Evolutionary conservation across 192 early-diverging fungal genomes (phyloP).

Genomic region (Blastocladiella britannica): DNA sequence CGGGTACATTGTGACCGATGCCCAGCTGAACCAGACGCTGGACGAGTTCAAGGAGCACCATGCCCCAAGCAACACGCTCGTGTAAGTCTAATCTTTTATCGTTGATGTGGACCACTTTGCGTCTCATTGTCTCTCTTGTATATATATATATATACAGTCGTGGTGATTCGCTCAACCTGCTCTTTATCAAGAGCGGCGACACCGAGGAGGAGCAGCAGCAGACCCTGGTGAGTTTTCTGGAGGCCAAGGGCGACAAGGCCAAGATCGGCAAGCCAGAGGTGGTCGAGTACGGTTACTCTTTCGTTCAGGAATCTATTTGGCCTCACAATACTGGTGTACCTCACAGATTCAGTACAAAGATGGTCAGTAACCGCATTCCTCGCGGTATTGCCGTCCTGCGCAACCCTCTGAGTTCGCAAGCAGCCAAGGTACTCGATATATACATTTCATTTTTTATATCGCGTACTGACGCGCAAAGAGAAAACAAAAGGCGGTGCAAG

Average conservation of each 20-base stretch:
- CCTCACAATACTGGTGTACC: slow-evolving; percentile 8
- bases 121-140: not conserved
- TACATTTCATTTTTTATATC: not conserved
- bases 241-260: slow-evolving; percentile 68
- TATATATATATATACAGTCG: slow-evolving; percentile 22
- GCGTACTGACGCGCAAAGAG: too few species aligned
- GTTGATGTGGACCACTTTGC: too few species aligned
- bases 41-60: slow-evolving; percentile 1
- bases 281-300: slow-evolving; percentile 2
- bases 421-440: slow-evolving; percentile 64
- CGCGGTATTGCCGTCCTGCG: slow-evolving; percentile 76
- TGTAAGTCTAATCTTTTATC: not conserved
- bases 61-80: not conserved
- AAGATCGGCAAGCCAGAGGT: slow-evolving; percentile 51
- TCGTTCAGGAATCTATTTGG: slow-evolving; percentile 5
- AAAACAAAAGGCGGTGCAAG: slow-evolving; percentile 47
- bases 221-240: slow-evolving; percentile 88
- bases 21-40: not conserved
- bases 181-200: slow-evolving; percentile 61
- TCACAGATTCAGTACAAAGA: slow-evolving; percentile 41
- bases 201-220: slow-evolving; percentile 60
- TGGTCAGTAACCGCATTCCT: slow-evolving; percentile 61
- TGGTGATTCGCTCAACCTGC: slow-evolving; percentile 56
- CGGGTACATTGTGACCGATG: slow-evolving; percentile 16
- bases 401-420: slow-evolving; percentile 58